Evolutionary conservation across 495 filamentous ascomycete species (phyloP).

Genomic region (Neurospora hispaniola): DNA sequence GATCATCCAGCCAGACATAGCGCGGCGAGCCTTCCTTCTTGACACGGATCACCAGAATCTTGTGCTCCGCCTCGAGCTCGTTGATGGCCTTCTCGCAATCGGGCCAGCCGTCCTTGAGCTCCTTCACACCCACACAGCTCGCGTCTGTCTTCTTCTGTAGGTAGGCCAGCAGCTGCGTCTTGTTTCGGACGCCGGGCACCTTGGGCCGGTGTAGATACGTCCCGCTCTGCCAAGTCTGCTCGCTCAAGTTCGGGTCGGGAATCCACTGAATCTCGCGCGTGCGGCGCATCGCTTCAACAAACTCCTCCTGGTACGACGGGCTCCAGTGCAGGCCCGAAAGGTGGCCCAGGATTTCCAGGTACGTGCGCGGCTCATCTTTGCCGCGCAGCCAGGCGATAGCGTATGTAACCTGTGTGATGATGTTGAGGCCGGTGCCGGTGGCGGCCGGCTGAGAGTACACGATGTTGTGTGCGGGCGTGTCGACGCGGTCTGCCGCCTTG

Average conservation of each 20-base stretch:
- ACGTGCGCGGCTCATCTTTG: constrained; percentile 59
- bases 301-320: constrained; percentile 31
- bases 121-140: constrained; percentile 67
- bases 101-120: constrained; percentile 91
- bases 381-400: constrained; percentile 75
- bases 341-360: constrained; percentile 65
- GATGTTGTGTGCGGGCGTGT: constrained; percentile 31
- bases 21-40: constrained; percentile 84
- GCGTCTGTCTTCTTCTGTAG: constrained; percentile 76
- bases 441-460: constrained; percentile 70
- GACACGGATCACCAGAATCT: constrained; percentile 73
- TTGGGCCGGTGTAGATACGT: constrained; percentile 70
- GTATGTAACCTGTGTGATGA: constrained; percentile 76
- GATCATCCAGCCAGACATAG: constrained; percentile 83
- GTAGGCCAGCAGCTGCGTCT: constrained; percentile 63
- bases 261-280: constrained; percentile 65
- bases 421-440: constrained; percentile 65
- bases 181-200: constrained; percentile 61
- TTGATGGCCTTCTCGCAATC: constrained; percentile 68
- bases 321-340: constrained; percentile 50
- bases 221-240: constrained; percentile 44
- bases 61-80: constrained; percentile 64
- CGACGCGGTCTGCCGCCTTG: constrained; percentile 34
- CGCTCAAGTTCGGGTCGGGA: constrained; percentile 45
- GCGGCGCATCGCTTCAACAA: constrained; percentile 38